Evolutionary conservation across 805 yeast genomes (phyloP), one percentile per base, ranked within the genome.

Genomic region (Candida tibetensis): DNA sequence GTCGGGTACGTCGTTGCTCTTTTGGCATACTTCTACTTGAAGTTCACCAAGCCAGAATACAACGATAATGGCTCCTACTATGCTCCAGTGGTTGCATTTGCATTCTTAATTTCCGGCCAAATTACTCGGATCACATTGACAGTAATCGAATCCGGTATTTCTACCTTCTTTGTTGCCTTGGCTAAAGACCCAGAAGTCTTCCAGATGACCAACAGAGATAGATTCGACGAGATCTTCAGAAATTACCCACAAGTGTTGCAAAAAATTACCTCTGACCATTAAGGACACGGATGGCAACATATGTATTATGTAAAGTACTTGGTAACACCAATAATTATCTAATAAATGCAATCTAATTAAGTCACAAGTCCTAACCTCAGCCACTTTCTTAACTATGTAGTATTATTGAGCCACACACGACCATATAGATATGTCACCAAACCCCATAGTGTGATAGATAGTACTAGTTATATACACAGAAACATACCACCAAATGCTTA

Each of bases 121-220:
- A 77, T 90, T 44, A 75, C 86, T 35, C 79, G 82, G 44, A 68
- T 86, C 40, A 71, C 91, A 10, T 77, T 81, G 45, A 82, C 83
- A 29, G 83, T 88, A 1, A 78, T 90, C 33, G 82, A 81, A 45
- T 81, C 89, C 7, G 96, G 96, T 9, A 79, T 81, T 8, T 78
- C 90, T 16, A 85, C 96, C 0, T 82, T 90, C 56, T 82, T 88
- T 60, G 82, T 90, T 32, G 89, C 93, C 0, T 69, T 86, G 52
- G 87, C 90, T 10, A 77, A 80, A 51, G 90, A 87, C 49, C 96
- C 97, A 0, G 95, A 86, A 50, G 79, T 85, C 5, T 82, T 85
- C 69, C 80, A 77, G 54, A 71, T 73, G 64, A 74, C 85, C 31
- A 82, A 88, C 55, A 88, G 95, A 47, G 64, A 65, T 40, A 58